Conservation (phyloP, 2,329 filamentous ascomycete species). For the Aspergillus spinulosporus region DNA sequence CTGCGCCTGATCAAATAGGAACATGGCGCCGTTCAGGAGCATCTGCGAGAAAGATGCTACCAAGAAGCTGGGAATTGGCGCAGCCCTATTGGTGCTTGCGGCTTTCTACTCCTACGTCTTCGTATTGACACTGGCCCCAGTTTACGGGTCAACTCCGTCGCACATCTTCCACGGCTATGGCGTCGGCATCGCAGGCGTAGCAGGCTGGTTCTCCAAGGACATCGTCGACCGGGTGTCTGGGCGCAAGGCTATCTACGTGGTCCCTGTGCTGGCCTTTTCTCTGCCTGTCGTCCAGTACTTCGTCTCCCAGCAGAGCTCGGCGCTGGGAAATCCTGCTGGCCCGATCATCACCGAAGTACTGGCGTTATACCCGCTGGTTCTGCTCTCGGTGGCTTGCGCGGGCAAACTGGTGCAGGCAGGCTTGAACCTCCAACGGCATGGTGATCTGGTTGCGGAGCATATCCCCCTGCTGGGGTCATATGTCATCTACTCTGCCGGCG, state of each 20-base stretch:
- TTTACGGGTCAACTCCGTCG: conserved; percentile 82
- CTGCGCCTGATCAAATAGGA: conserved; percentile 8
- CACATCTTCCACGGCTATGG: conserved; percentile 69
- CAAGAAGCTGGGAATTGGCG: conserved; percentile 28
- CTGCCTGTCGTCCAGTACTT: conserved; percentile 72
- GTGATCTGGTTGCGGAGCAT: conserved; percentile 62
- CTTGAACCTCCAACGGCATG: conserved; percentile 57
- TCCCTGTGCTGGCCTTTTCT: conserved; percentile 74
- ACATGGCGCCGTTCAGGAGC: conserved; percentile 31
- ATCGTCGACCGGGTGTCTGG: conserved; percentile 50
- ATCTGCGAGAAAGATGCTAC: conserved; percentile 29
- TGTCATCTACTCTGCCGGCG: conserved; percentile 57
- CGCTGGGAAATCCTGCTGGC: conserved; percentile 68
- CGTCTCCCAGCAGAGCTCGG: conserved; percentile 65
- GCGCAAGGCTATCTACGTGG: conserved; percentile 51
- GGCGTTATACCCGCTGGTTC: conserved; percentile 69
- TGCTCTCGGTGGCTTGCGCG: conserved; percentile 64
- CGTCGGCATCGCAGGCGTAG: conserved; percentile 65
- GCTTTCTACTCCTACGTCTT: conserved; percentile 46
- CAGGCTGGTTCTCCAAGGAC: conserved; percentile 70
- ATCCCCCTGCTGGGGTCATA: conserved; percentile 67
- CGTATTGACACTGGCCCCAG: conserved; percentile 75
- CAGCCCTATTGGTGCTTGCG: conserved; percentile 39
- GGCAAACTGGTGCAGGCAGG: conserved; percentile 63
- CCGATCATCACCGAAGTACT: conserved; percentile 73